These are phyloP conservation scores for Fusarium euwallaceae DNA, from an alignment of 2,329 filamentous ascomycete genomes.

Conservation along the genomic window DNA sequence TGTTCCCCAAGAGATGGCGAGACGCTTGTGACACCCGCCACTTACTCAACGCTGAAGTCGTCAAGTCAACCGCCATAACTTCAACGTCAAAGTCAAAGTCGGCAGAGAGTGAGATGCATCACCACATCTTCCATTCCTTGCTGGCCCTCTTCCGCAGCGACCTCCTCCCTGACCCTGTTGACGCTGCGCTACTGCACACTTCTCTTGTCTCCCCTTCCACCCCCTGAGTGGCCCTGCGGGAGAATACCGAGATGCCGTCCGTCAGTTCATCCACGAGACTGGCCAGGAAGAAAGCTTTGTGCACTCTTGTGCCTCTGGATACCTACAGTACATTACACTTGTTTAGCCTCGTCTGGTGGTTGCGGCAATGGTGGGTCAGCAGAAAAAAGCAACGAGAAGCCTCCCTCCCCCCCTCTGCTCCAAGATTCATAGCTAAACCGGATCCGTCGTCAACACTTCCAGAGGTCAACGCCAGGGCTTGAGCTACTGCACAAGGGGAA, in stretches of 20 bases:
- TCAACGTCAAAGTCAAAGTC: neutral
- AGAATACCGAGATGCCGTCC: neutral
- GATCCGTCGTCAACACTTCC: slow-evolving; percentile 35
- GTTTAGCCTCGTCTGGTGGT: slow-evolving; percentile 24
- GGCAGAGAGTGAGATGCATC: neutral
- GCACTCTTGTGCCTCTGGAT: slow-evolving; percentile 14
- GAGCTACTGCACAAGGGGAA: slow-evolving; percentile 22
- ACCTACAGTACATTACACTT: neutral
- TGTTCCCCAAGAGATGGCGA: neutral
- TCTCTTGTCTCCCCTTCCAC: neutral
- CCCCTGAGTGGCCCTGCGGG: neutral
- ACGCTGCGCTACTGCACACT: neutral
- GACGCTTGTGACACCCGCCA: slow-evolving; percentile 8
- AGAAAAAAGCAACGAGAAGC: slow-evolving; percentile 1
- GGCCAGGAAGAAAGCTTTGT: neutral
- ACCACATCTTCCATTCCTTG: neutral
- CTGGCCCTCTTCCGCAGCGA: neutral
- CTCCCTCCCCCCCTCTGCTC: slow-evolving; percentile 1
- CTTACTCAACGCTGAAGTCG: neutral
- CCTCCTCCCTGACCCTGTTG: neutral
- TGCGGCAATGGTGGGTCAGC: slow-evolving; percentile 30
- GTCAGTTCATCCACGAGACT: neutral
- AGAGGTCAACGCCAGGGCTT: slow-evolving; percentile 11
- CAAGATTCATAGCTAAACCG: slow-evolving; percentile 35
- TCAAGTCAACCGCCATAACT: neutral